Evolutionary conservation across 192 early-diverging fungal species (phyloP).

Genomic region (Dispira parvispora): DNA sequence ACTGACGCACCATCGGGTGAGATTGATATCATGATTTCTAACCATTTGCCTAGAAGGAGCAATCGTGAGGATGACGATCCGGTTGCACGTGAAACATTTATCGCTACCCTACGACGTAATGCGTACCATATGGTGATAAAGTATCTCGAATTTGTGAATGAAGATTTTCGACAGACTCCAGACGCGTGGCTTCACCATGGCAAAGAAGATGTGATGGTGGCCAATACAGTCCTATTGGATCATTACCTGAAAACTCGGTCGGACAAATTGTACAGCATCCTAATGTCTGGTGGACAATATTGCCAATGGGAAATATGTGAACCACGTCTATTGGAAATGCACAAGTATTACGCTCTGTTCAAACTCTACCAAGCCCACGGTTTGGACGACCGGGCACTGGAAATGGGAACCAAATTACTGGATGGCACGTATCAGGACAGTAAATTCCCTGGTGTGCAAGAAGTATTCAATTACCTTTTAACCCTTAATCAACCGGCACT

Average conservation of each 20-base stretch:
- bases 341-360: background rate
- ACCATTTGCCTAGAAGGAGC: too few relatives aligned
- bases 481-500: background rate
- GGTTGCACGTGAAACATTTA: too few relatives aligned
- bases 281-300: background rate
- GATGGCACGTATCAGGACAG: background rate
- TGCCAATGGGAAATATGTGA: background rate
- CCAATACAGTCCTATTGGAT: background rate
- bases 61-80: too few relatives aligned
- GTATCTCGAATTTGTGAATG: background rate
- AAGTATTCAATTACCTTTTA: background rate
- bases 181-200: background rate
- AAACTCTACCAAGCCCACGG: constrained; percentile 1
- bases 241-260: background rate
- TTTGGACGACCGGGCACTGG: background rate
- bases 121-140: background rate
- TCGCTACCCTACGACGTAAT: background rate
- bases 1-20: too few relatives aligned
- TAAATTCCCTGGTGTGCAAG: background rate
- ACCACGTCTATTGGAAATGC: background rate
- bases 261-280: background rate
- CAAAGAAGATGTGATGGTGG: background rate
- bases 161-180: background rate
- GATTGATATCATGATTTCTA: too few relatives aligned
- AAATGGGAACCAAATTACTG: background rate